These are phyloP conservation scores for Xylariales sp. DNA, from an alignment of 2,329 filamentous ascomycete genomes.

Conservation along the genomic window DNA sequence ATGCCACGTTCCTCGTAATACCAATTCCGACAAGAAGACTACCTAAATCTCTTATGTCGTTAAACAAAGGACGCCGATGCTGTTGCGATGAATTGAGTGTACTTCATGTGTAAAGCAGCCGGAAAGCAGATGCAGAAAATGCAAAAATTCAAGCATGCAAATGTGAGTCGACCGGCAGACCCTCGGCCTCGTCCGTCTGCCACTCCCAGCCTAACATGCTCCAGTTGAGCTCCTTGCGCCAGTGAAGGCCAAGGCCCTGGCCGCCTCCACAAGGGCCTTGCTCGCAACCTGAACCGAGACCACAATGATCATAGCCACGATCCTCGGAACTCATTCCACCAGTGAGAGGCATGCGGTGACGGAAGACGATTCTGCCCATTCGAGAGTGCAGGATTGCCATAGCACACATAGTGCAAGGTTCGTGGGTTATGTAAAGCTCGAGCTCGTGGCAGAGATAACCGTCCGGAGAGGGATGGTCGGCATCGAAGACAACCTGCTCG, in stretches of 20 bases:
- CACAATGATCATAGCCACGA: slow-evolving; percentile 42
- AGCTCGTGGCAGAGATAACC: slow-evolving; percentile 93
- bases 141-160: slow-evolving; percentile 39
- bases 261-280: slow-evolving; percentile 40
- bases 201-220: slow-evolving; percentile 78
- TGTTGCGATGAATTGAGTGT: slow-evolving; percentile 25
- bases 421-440: slow-evolving; percentile 90
- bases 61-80: slow-evolving; percentile 23
- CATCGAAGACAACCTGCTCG: slow-evolving; percentile 57
- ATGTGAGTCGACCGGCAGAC: slow-evolving; percentile 39
- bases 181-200: slow-evolving; percentile 42
- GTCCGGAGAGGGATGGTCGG: slow-evolving; percentile 63
- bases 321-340: slow-evolving; percentile 80
- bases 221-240: slow-evolving; percentile 79
- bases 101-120: not conserved
- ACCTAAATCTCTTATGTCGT: slow-evolving; percentile 9
- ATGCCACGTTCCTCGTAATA: slow-evolving; percentile 16
- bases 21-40: slow-evolving; percentile 38
- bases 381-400: slow-evolving; percentile 95
- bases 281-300: slow-evolving; percentile 20
- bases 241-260: slow-evolving; percentile 63
- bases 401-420: slow-evolving; percentile 93
- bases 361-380: slow-evolving; percentile 82
- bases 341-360: slow-evolving; percentile 70
- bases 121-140: not conserved